phyloP scores from a whole-genome alignment of 1,139 yeast species.

The Pichia sp. region DNA sequence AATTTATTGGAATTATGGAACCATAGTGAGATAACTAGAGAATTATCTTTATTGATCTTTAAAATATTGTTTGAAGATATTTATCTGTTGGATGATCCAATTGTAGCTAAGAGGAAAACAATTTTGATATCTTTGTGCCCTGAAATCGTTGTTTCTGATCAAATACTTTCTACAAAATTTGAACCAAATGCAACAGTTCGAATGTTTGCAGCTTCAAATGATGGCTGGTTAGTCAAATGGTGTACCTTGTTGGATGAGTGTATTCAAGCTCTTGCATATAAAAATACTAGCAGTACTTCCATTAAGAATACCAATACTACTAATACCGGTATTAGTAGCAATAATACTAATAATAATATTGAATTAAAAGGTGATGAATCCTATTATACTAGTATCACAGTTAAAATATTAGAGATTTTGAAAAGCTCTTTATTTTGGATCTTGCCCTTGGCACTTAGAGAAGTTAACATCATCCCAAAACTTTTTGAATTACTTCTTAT shows the following conservation, averaged over 20 bases:
- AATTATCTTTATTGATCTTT: constrained; percentile 67
- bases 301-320: too few species aligned
- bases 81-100: constrained; percentile 85
- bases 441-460: constrained; percentile 63
- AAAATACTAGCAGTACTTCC: not conserved
- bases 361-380: constrained; percentile 3
- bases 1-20: constrained; percentile 73
- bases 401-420: constrained; percentile 70
- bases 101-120: constrained; percentile 75
- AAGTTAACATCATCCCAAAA: constrained; percentile 61
- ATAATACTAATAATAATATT: not conserved
- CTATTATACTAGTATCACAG: constrained; percentile 36
- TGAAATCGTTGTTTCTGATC: constrained; percentile 69
- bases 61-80: constrained; percentile 90
- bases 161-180: constrained; percentile 56
- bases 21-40: constrained; percentile 54
- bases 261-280: constrained; percentile 24
- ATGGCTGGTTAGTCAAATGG: constrained; percentile 90
- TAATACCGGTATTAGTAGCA: too few species aligned
- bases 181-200: constrained; percentile 62
- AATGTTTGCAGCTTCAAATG: constrained; percentile 53
- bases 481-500: constrained; percentile 55
- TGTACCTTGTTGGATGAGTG: constrained; percentile 53
- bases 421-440: constrained; percentile 93
- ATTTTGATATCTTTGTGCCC: constrained; percentile 76